Evolutionary conservation across 164 flowering plant genomes (phyloP).

Genomic region (Vitis cinerea): DNA sequence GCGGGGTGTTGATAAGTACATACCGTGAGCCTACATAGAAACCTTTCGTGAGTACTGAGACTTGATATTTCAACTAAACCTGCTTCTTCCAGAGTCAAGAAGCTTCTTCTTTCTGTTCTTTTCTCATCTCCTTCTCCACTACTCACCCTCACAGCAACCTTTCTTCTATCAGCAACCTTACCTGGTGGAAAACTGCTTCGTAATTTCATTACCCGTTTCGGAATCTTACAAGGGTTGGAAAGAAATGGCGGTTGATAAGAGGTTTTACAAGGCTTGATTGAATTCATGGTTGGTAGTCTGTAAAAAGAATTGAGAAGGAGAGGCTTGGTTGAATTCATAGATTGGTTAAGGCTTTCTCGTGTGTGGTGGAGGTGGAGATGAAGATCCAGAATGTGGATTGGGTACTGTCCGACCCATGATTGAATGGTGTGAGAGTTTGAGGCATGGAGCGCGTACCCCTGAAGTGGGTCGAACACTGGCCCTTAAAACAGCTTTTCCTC

Average conservation of each 20-base stretch:
- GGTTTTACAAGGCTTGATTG: conserved; percentile 6
- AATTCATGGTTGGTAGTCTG: conserved; percentile 13
- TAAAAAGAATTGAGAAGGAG: not conserved
- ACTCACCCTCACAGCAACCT: conserved; percentile 27
- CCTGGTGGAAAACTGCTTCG: not conserved
- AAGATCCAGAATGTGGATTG: not conserved
- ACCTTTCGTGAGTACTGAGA: conserved; percentile 69
- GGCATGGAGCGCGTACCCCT: too few relatives aligned
- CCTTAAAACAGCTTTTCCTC: too few relatives aligned
- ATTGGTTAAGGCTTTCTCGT: not conserved
- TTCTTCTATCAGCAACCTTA: conserved; percentile 2
- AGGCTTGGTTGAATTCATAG: conserved; percentile 12
- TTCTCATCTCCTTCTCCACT: conserved; percentile 29
- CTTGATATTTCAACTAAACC: conserved; percentile 88
- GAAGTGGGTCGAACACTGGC: too few relatives aligned
- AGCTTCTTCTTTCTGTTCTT: conserved; percentile 39
- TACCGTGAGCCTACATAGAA: conserved; percentile 90
- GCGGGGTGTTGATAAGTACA: not conserved
- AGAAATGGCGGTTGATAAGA: conserved; percentile 11
- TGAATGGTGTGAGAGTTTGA: too few relatives aligned
- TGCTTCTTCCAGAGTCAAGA: conserved; percentile 78
- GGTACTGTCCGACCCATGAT: too few relatives aligned
- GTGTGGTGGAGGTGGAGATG: conserved; percentile 12
- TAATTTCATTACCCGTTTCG: not conserved
- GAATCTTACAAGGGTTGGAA: conserved; percentile 5